Evolutionary conservation across 768 basidiomycete genomes (phyloP).

Genomic region (Mycena amicta): DNA sequence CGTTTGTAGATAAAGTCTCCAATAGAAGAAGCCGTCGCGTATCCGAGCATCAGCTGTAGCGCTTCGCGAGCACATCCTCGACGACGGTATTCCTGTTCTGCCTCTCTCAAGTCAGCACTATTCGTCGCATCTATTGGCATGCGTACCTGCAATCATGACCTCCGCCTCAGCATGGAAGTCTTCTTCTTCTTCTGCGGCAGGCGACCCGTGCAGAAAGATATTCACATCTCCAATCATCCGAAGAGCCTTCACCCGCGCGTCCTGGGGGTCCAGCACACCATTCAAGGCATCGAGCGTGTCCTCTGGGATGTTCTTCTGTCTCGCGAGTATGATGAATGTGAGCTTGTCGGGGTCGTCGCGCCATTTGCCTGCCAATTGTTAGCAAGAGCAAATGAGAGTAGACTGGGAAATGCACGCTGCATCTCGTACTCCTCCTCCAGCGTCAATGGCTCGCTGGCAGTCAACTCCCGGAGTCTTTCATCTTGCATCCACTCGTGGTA

Average conservation of each 20-base stretch:
- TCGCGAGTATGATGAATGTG: conserved; percentile 85
- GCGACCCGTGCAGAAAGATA: conserved; percentile 71
- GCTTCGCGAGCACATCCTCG: conserved; percentile 67
- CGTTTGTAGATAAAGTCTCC: conserved; percentile 24
- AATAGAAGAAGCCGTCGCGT: conserved; percentile 54
- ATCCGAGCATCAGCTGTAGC: conserved; percentile 67
- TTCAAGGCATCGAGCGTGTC: conserved; percentile 10
- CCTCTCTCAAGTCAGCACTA: not conserved
- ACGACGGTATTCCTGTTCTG: conserved; percentile 70
- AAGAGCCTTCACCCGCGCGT: conserved; percentile 36
- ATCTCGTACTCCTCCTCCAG: conserved; percentile 2
- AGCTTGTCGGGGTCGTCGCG: conserved; percentile 85
- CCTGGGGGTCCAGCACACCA: conserved; percentile 26
- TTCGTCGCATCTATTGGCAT: not conserved
- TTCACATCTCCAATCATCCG: conserved; percentile 94
- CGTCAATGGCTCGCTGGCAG: not conserved
- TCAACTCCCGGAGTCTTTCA: conserved; percentile 40
- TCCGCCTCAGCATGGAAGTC: conserved; percentile 80
- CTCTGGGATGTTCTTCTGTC: conserved; percentile 33
- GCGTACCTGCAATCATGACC: conserved; percentile 88
- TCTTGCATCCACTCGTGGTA: conserved; percentile 91
- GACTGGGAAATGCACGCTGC: not conserved
- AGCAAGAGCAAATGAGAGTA: not conserved
- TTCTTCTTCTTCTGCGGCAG: conserved; percentile 32
- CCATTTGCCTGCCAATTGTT: conserved; percentile 60